These are phyloP conservation scores for Heliamphora exappendiculata DNA, from an alignment of 148 eudicot species.

Conservation along the genomic window DNA sequence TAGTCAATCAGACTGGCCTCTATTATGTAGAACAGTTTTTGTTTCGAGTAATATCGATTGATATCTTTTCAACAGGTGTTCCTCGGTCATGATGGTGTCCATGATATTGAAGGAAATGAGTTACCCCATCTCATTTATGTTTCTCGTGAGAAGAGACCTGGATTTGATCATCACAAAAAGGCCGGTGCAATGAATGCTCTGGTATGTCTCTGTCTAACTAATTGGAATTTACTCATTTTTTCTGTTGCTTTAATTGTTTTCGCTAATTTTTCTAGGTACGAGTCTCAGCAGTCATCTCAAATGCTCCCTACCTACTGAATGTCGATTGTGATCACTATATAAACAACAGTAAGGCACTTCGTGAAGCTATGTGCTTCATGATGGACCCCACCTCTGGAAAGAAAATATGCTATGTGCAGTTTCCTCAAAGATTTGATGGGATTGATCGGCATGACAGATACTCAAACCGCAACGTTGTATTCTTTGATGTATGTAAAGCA, in stretches of 20 bases:
- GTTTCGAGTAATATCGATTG: background rate
- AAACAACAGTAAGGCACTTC: constrained; percentile 67
- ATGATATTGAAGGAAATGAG: constrained; percentile 66
- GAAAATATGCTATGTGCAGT: constrained; percentile 70
- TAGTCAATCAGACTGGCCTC: background rate
- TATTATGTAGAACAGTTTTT: background rate
- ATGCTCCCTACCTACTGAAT: constrained; percentile 80
- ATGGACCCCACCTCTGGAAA: constrained; percentile 78
- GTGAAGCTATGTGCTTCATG: constrained; percentile 74
- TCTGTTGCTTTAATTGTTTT: background rate
- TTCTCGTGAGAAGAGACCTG: constrained; percentile 96
- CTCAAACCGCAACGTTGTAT: constrained; percentile 73
- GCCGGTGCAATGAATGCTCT: constrained; percentile 95
- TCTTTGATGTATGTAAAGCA: constrained; percentile 56
- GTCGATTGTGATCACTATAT: constrained; percentile 95
- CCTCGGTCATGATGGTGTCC: constrained; percentile 69
- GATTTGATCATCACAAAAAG: constrained; percentile 90
- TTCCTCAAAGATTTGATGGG: constrained; percentile 74
- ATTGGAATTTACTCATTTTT: background rate
- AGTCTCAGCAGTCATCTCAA: constrained; percentile 82
- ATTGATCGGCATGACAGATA: constrained; percentile 75
- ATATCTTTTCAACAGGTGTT: constrained; percentile 49
- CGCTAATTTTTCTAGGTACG: constrained; percentile 40
- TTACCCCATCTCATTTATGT: constrained; percentile 82
- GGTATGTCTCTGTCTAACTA: constrained; percentile 34